Conservation (phyloP, 768 basidiomycete species). For the Hygrophorus pudorinus region DNA sequence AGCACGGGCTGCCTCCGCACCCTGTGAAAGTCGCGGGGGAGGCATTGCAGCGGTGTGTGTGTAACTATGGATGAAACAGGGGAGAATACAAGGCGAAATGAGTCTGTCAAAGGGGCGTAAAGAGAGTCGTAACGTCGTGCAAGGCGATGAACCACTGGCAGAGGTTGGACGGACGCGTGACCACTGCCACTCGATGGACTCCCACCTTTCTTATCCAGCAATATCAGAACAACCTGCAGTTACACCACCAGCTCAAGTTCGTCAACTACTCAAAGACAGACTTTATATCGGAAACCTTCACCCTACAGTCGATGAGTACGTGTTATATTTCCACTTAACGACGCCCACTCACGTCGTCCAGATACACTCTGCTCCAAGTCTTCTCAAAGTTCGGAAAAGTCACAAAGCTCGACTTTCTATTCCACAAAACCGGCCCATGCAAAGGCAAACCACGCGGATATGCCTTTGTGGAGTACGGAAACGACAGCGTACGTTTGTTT, state of each 20-base stretch:
- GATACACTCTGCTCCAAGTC: slow-evolving; percentile 80
- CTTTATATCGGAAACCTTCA: slow-evolving; percentile 89
- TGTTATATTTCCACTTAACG: slow-evolving; percentile 2
- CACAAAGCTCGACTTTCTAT: slow-evolving; percentile 87
- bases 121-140: background rate
- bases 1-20: slow-evolving; percentile 66
- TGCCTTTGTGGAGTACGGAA: slow-evolving; percentile 83
- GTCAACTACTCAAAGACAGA: slow-evolving; percentile 50
- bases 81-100: background rate
- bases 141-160: background rate
- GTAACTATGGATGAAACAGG: too few relatives aligned
- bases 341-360: slow-evolving; percentile 18
- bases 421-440: slow-evolving; percentile 83
- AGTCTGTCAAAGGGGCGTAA: background rate
- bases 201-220: slow-evolving; percentile 1
- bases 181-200: background rate
- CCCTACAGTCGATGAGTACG: slow-evolving; percentile 79
- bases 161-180: background rate
- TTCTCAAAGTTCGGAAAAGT: slow-evolving; percentile 92
- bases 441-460: slow-evolving; percentile 95
- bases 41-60: slow-evolving; percentile 27
- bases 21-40: slow-evolving; percentile 37
- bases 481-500: slow-evolving; percentile 59
- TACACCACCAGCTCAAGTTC: slow-evolving; percentile 13
- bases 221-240: background rate